A percentile compares a stretch with the other conserved stretches of the same genome.
Conservation (phyloP, 192 early-diverging fungal genomes). For the Dimargaris cristalligena region DNA sequence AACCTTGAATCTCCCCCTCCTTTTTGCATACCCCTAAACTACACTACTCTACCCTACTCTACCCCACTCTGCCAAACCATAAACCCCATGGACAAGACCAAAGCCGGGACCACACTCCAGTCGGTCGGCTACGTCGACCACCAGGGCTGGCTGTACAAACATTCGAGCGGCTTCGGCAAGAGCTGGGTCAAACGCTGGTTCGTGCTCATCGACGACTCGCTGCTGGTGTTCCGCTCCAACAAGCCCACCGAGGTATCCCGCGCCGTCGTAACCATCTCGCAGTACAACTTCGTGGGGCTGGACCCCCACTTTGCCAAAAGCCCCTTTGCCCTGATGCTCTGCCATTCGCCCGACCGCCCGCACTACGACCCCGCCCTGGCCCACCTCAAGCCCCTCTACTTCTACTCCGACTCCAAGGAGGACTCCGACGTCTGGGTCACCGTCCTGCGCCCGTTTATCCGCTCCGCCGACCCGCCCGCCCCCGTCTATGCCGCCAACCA, state of each 20-base stretch:
- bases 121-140: not conserved
- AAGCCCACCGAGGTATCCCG: not conserved
- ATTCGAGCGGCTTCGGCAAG: not conserved
- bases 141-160: slow-evolving; percentile 5
- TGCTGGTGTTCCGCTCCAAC: not conserved
- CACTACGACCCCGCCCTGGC: not conserved
- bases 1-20: not conserved
- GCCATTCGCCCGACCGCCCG: not conserved
- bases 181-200: slow-evolving; percentile 8
- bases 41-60: not conserved
- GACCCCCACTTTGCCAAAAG: slow-evolving; percentile 1
- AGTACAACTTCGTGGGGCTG: not conserved
- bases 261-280: not conserved
- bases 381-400: not conserved
- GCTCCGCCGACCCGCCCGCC: not conserved
- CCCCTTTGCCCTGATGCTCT: not conserved
- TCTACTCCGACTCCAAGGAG: not conserved
- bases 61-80: not conserved
- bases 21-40: not conserved
- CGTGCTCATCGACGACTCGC: not conserved
- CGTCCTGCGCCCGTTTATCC: not conserved
- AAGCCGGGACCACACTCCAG: not conserved
- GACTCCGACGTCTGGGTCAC: not conserved
- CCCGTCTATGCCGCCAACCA: not conserved
- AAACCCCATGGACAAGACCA: slow-evolving; percentile 4